These are phyloP conservation scores for Bryoerythrophyllum caledonicum DNA, from an alignment of 225 moss, liverwort and hornwort species.

Conservation along the genomic window DNA sequence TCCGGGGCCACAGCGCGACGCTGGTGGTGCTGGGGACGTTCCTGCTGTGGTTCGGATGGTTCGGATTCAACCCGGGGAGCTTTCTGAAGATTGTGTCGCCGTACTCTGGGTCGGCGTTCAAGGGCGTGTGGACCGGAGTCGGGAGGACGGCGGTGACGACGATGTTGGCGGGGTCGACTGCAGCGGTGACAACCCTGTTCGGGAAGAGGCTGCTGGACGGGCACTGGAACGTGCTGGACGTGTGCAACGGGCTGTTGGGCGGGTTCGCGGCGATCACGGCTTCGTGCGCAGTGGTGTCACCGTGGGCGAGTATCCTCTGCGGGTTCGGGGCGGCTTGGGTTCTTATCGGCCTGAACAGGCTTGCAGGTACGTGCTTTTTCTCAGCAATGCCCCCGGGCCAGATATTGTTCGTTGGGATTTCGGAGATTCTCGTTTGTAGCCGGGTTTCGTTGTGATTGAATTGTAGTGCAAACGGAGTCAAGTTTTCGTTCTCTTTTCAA, in stretches of 20 bases:
- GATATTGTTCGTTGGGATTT: no score
- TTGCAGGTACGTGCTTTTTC: constrained; percentile 30
- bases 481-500: no score
- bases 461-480: no score
- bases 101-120: constrained; percentile 32
- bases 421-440: background rate
- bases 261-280: constrained; percentile 92
- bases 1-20: constrained; percentile 79
- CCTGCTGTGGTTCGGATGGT: constrained; percentile 94
- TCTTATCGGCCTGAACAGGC: constrained; percentile 56
- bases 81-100: constrained; percentile 35
- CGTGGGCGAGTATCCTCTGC: constrained; percentile 80
- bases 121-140: constrained; percentile 71
- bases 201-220: constrained; percentile 64
- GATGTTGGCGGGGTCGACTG: constrained; percentile 66
- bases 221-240: constrained; percentile 80
- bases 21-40: constrained; percentile 84
- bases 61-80: constrained; percentile 88
- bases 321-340: constrained; percentile 67
- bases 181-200: constrained; percentile 81
- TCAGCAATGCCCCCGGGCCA: no score
- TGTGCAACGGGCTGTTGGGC: constrained; percentile 86
- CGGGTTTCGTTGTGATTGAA: background rate
- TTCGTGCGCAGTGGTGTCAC: constrained; percentile 70
- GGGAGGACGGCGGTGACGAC: constrained; percentile 86